Conservation (phyloP, 257 asterid genomes). For the Solanum chilense region DNA sequence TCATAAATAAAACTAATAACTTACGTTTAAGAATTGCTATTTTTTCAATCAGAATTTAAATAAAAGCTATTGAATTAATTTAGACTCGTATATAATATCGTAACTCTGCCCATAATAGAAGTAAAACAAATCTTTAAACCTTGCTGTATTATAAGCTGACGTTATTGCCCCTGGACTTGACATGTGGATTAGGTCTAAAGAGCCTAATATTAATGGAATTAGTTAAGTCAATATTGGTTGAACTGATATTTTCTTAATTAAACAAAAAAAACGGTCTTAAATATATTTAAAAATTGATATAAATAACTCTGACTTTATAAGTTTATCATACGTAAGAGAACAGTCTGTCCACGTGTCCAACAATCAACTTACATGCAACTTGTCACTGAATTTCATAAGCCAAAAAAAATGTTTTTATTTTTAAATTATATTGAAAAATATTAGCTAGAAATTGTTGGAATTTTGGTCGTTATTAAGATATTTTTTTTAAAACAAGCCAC, state of each 20-base stretch:
- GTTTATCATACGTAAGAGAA: background rate
- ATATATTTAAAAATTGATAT: background rate
- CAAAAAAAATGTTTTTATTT: background rate
- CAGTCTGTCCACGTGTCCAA: conserved; percentile 54
- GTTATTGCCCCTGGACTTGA: background rate
- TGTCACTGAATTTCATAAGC: background rate
- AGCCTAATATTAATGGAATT: background rate
- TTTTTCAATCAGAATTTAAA: too few relatives aligned
- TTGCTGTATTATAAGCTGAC: too few relatives aligned
- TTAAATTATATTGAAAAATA: background rate
- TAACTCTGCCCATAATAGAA: too few relatives aligned
- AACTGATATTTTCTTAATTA: background rate
- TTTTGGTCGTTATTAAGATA: background rate
- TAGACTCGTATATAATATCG: too few relatives aligned
- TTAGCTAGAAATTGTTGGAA: background rate
- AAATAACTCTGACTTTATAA: background rate
- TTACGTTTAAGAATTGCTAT: too few relatives aligned
- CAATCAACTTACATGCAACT: conserved; percentile 14
- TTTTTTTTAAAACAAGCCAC: background rate
- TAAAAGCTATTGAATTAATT: background rate
- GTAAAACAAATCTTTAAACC: too few relatives aligned
- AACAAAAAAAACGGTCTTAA: background rate
- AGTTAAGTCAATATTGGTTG: conserved; percentile 1
- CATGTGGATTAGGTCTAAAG: background rate
- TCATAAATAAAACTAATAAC: too few relatives aligned